Base-by-base conservation (phyloP, 2,329 filamentous ascomycete species). In the Phialocephala sp. region DNA sequence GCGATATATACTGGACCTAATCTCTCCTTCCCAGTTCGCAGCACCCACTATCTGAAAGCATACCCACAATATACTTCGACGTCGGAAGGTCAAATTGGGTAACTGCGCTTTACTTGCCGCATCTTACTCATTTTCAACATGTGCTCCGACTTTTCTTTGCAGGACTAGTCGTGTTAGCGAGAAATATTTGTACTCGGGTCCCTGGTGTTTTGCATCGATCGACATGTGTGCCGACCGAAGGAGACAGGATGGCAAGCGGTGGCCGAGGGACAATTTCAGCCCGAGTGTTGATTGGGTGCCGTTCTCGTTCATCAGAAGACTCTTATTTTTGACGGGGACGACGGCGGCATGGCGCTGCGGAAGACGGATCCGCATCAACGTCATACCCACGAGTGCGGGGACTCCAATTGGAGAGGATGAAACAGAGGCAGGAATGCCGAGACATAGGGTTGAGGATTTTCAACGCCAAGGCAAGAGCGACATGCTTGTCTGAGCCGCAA, bases 381-480 rank as follows among this genome's bases (percentile, higher is more conserved):
- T 69, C 68, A 69, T 66, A 36, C 8, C 3, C 35, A 20, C 60
- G 54, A 61, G 39, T 68, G 68, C 66, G 66, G 65, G 63, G 65
- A 66, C 63, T 68, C 62, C 65, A 65, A 69, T 68, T 69, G 63
- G 65, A 68, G 64, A 63, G 63, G 60, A 56, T 50, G 37, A 64
- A 59, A 35, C 41, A 60, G 32, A 24, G 57, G 60, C 39, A 55
- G 37, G 57, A 62, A 61, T 41, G 62, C 57, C 62, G 60, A 63
- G 52, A 18, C 4, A 39, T 58, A 57, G 62, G 15, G 27, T 35
- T 59, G 54, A 14, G 12, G 35, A 47, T 41, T 56, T n/a, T 41
- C 50, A 36, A 55, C 12, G 64, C 54, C 56, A 62, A 61, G 58
- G 52, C 27, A 60, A 60, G 39, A 47, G 22, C 27, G 6, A n/a